Conservation (phyloP, 495 filamentous ascomycete species). For the Penicilliopsis zonata region DNA sequence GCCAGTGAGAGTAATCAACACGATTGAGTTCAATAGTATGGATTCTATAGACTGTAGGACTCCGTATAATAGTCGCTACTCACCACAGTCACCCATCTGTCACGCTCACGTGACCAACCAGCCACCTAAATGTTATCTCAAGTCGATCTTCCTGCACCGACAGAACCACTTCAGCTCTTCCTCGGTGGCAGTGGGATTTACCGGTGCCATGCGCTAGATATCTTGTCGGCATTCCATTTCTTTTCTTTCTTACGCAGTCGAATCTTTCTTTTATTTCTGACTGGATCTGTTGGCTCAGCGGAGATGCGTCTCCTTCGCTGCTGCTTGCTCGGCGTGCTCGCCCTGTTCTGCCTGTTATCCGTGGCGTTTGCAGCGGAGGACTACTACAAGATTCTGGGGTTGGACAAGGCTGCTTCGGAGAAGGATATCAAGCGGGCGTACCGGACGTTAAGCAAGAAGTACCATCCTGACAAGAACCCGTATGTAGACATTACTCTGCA, state of each 20-base stretch:
- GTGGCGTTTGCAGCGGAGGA: slow-evolving; percentile 58
- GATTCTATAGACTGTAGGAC: too few species aligned
- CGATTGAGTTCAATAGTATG: too few species aligned
- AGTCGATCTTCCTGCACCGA: too few species aligned
- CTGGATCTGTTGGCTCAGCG: too few species aligned
- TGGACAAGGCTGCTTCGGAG: slow-evolving; percentile 72
- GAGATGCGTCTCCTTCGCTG: slow-evolving; percentile 13
- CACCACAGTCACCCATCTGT: too few species aligned
- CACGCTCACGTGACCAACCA: too few species aligned
- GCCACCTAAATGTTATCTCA: too few species aligned
- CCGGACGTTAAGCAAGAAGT: slow-evolving; percentile 85
- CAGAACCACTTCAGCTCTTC: too few species aligned
- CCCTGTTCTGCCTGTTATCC: slow-evolving; percentile 31
- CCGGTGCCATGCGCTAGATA: too few species aligned
- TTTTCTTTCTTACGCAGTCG: neutral
- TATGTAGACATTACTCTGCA: slow-evolving; percentile 30
- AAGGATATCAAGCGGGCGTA: slow-evolving; percentile 96
- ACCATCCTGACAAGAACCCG: slow-evolving; percentile 98
- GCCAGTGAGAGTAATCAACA: too few species aligned
- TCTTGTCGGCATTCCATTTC: neutral
- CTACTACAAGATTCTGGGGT: slow-evolving; percentile 85
- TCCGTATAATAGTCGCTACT: too few species aligned
- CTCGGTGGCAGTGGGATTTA: too few species aligned
- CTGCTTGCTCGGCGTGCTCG: slow-evolving; percentile 8
- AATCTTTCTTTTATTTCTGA: neutral